Evolutionary conservation across 2,329 filamentous ascomycete genomes (phyloP).

Genomic region (Penicillium corylophilum): DNA sequence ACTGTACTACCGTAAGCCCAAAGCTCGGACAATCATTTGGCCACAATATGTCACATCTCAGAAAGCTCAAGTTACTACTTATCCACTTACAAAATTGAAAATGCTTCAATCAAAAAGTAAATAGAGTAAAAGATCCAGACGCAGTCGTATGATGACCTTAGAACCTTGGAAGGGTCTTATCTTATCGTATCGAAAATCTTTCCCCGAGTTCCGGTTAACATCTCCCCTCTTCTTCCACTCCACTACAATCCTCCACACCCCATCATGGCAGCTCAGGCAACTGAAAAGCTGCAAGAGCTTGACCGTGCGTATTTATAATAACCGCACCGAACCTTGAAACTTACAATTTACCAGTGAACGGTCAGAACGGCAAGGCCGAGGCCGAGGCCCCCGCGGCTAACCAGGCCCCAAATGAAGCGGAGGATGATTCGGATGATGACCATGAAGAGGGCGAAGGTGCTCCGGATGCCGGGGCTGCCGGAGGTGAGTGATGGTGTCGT

Average conservation of each 20-base stretch:
- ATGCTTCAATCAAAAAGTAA: too few species aligned
- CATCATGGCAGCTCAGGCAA: conserved; percentile 45
- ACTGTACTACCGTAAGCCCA: too few species aligned
- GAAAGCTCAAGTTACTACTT: too few species aligned
- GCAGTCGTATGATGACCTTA: too few species aligned
- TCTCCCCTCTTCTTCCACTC: conserved; percentile 19
- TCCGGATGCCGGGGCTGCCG: conserved; percentile 38
- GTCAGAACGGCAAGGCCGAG: conserved; percentile 37
- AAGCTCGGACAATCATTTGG: too few species aligned
- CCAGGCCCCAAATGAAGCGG: conserved; percentile 46
- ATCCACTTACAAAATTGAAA: too few species aligned
- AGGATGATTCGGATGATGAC: conserved; percentile 57
- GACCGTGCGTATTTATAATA: conserved; percentile 31
- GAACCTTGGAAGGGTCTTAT: conserved; percentile 9
- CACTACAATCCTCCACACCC: conserved; percentile 19
- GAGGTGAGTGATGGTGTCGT: conserved; percentile 28
- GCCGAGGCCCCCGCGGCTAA: conserved; percentile 31
- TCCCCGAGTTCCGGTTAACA: conserved; percentile 20
- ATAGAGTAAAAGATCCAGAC: too few species aligned
- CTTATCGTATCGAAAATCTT: conserved; percentile 29
- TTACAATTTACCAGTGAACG: conserved; percentile 38
- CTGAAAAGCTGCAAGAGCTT: conserved; percentile 42
- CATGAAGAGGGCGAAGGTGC: conserved; percentile 49
- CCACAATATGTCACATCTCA: too few species aligned
- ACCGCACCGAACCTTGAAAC: conserved; percentile 1